Conservation (phyloP, 306 rosid genomes). For the Hippophae gyantsensis region DNA sequence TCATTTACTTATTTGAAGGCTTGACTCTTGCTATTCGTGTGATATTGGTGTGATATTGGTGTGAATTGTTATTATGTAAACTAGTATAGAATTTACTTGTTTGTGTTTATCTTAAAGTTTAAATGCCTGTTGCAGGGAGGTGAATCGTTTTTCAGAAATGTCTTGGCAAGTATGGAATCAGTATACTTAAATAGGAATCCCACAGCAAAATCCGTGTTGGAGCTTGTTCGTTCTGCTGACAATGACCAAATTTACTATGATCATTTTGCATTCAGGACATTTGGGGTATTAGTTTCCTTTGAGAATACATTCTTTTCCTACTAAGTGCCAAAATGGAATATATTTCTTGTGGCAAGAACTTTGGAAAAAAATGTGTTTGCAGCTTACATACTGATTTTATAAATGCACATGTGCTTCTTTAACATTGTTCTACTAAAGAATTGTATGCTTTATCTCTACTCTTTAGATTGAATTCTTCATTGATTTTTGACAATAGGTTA, state of each 20-base stretch:
- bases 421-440: not conserved
- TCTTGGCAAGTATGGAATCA: conserved; percentile 59
- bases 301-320: not conserved
- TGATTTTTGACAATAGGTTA: conserved; percentile 39
- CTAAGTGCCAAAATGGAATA: not conserved
- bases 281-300: conserved; percentile 53
- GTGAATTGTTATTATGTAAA: not conserved
- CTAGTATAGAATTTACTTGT: not conserved
- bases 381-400: not conserved
- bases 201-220: conserved; percentile 75
- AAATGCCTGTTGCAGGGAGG: conserved; percentile 40
- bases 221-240: conserved; percentile 59
- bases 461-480: conserved; percentile 6
- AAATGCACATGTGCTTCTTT: not conserved
- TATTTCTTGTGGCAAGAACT: conserved; percentile 1
- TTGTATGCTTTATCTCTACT: not conserved
- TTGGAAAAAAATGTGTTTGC: not conserved
- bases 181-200: conserved; percentile 82
- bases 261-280: conserved; percentile 89
- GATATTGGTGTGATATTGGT: not conserved
- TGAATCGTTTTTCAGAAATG: conserved; percentile 64
- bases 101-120: conserved; percentile 7
- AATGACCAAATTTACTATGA: conserved; percentile 54
- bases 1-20: too few species aligned
- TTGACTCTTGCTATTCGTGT: not conserved